phyloP scores from a whole-genome alignment of 2,329 filamentous ascomycete species.

The Diaporthe humulicola region DNA sequence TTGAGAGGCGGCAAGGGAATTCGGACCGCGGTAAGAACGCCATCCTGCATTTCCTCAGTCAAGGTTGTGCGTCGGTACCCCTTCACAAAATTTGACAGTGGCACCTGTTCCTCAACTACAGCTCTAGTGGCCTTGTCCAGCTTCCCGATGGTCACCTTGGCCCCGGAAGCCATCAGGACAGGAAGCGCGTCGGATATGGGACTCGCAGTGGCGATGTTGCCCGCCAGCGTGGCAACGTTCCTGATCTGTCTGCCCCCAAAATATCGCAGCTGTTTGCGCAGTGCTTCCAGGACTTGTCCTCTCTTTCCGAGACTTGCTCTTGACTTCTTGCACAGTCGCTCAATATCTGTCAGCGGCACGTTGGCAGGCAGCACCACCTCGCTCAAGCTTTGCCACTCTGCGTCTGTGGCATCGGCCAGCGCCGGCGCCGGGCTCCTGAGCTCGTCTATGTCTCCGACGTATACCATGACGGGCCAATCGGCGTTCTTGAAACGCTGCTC shows the following conservation, averaged over 20 bases:
- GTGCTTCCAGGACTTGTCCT: constrained; percentile 86
- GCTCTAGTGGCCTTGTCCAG: constrained; percentile 64
- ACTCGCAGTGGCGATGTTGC: constrained; percentile 92
- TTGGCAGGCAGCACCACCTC: constrained; percentile 92
- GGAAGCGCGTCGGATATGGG: constrained; percentile 97
- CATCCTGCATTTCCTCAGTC: constrained; percentile 81
- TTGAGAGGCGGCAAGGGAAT: constrained; percentile 78
- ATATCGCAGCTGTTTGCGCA: constrained; percentile 92
- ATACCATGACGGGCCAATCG: constrained; percentile 90
- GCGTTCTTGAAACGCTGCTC: constrained; percentile 98
- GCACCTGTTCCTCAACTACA: constrained; percentile 70
- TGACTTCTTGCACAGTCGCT: constrained; percentile 84
- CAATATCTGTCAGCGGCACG: constrained; percentile 90
- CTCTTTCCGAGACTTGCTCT: constrained; percentile 81
- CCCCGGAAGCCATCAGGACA: constrained; percentile 89
- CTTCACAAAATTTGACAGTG: constrained; percentile 73
- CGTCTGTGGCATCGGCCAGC: background rate
- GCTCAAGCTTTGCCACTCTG: constrained; percentile 65
- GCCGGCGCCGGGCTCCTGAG: constrained; percentile 81
- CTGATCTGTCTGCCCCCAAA: constrained; percentile 96
- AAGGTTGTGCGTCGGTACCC: constrained; percentile 20
- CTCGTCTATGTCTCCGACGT: constrained; percentile 92
- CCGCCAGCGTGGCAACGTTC: constrained; percentile 96
- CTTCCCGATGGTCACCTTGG: constrained; percentile 79
- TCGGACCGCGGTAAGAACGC: constrained; percentile 85